Base-by-base conservation (phyloP, 2,329 filamentous ascomycete genomes). In the Coniella lustricola region DNA sequence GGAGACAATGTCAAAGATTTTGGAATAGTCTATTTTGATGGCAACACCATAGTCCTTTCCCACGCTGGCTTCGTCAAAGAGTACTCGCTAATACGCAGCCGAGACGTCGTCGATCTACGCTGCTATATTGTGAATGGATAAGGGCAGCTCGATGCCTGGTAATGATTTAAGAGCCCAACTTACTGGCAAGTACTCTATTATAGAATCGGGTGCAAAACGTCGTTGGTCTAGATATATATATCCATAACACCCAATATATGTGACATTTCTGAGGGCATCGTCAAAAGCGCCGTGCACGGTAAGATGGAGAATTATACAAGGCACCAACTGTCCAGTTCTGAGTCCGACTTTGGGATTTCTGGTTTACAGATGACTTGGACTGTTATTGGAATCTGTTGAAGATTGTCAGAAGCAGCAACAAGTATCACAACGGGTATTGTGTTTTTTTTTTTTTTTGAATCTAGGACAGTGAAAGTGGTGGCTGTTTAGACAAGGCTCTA, bases 51-150 rank as follows among this genome's bases (percentile, higher is more conserved):
- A 53, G 18, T 59, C 55, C 29, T 40, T 48, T 4, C 35, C 48
- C n/a, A 42, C 35, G 34, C 45, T 40, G 5, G 37, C 25, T 2
- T 56, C 54, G 18, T 57, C 50, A 8, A 60, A 50, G 8, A 53
- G 45, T 10, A 57, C 54, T 10, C 50, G 51, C 18, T 61, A n/a
- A 14, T 59, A 56, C 3, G 42, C 7, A 4, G 61, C 55, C 0
- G 58, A 57, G 21, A 58, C 41, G 25, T 62, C 60, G 12, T 58
- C 58, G 13, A 61, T 44, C 17, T 61, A 56, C 5, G 44, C 53
- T 21, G 49, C 53, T 9, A 18, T 36, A 17, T 39, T 44, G 17
- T 51, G 41, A 12, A 53, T 43, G 3, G 48, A 48, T 14, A 56
- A 52, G 1, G 57, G 55, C 21, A 51, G 42, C 46, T 59, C 53